phyloP scores from a whole-genome alignment of 495 filamentous ascomycete genomes.

The Xylaria castorea region DNA sequence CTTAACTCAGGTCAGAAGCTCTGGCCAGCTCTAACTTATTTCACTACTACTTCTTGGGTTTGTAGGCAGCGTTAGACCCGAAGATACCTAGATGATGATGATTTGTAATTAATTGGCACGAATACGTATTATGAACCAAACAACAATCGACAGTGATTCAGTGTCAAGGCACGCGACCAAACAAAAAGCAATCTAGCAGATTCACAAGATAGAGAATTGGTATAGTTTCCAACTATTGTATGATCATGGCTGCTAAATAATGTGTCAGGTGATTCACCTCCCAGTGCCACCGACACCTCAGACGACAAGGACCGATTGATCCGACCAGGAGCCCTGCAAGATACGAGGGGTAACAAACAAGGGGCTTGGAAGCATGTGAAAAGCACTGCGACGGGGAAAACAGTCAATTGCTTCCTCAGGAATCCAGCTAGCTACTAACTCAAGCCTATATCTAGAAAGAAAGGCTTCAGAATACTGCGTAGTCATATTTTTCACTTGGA shows the following conservation, averaged over 20 bases:
- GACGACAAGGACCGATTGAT: constrained; percentile 8
- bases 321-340: constrained; percentile 5
- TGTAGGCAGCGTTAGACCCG: neutral
- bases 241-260: neutral
- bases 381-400: neutral
- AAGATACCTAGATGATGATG: neutral
- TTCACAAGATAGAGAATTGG: neutral
- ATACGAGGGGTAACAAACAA: neutral
- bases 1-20: too few relatives aligned
- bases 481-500: neutral
- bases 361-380: neutral
- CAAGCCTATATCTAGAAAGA: neutral
- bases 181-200: neutral
- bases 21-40: neutral
- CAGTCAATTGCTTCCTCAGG: neutral
- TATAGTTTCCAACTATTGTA: too few relatives aligned
- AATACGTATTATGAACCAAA: neutral
- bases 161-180: neutral
- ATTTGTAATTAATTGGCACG: neutral
- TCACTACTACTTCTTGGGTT: neutral
- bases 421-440: neutral
- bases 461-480: neutral
- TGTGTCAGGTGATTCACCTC: constrained; percentile 3
- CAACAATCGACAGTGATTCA: neutral
- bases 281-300: neutral